Evolutionary conservation across 129 eudicot genomes (phyloP).

Genomic region (Artemisia tridentata): DNA sequence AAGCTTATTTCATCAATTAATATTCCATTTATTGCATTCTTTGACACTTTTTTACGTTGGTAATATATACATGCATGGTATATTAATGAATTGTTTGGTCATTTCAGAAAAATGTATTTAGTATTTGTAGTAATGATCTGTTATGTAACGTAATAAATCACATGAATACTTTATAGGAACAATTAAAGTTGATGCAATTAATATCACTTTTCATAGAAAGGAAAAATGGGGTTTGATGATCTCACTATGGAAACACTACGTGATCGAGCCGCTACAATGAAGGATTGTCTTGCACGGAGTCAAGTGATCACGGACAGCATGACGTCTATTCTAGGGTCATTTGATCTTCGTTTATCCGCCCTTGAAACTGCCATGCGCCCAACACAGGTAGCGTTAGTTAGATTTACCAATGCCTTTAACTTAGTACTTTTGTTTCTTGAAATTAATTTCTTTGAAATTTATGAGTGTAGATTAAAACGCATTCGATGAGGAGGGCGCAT

Average conservation of each 20-base stretch:
- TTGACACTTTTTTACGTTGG: no score
- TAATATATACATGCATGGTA: no score
- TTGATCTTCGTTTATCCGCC: constrained; percentile 91
- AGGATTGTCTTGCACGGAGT: constrained; percentile 64
- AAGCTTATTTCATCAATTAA: no score
- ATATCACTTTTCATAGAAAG: background rate
- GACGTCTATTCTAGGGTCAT: constrained; percentile 84
- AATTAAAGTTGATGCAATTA: background rate
- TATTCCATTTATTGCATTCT: no score
- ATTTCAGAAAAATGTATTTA: no score
- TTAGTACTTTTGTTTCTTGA: background rate
- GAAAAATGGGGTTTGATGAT: constrained; percentile 37
- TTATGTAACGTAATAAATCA: no score
- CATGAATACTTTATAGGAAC: no score
- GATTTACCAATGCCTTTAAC: background rate
- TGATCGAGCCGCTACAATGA: constrained; percentile 64
- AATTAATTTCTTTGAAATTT: no score
- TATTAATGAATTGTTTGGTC: no score
- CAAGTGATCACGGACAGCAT: constrained; percentile 74
- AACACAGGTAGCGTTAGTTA: constrained; percentile 50
- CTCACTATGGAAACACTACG: constrained; percentile 60
- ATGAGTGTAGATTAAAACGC: constrained; percentile 55
- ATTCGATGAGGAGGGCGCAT: constrained; percentile 85
- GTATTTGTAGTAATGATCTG: no score
- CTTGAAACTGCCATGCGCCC: constrained; percentile 99